A percentile compares a stretch with the other conserved stretches of the same genome.
Conservation (phyloP, 169 alveolate species). For the Cryptosporidium canis region DNA sequence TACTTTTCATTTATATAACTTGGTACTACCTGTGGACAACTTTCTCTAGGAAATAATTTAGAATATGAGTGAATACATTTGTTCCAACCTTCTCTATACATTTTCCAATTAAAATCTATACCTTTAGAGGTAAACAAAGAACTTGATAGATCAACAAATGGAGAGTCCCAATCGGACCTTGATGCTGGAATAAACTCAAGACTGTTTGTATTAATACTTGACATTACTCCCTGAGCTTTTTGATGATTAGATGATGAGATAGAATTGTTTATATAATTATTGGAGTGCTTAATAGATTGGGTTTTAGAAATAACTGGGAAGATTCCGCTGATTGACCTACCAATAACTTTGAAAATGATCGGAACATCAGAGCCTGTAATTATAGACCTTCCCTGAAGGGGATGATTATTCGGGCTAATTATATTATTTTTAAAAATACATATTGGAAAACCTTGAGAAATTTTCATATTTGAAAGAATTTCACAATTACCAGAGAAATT, state of each 20-base stretch:
- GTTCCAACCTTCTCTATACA: neutral
- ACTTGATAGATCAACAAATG: constrained; percentile 26
- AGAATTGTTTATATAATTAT: neutral
- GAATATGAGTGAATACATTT: constrained; percentile 4
- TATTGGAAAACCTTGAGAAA: constrained; percentile 14
- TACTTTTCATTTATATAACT: neutral
- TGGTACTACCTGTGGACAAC: neutral
- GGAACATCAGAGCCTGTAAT: constrained; percentile 50
- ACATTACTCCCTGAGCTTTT: neutral
- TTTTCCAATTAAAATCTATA: neutral
- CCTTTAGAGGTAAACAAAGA: neutral
- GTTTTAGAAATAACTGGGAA: constrained; percentile 27
- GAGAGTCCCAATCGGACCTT: constrained; percentile 45
- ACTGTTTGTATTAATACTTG: neutral
- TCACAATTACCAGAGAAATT: neutral
- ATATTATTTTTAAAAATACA: constrained; percentile 27
- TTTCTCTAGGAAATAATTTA: neutral
- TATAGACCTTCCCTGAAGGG: constrained; percentile 38
- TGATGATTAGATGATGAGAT: neutral
- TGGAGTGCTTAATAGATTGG: neutral
- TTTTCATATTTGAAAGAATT: neutral
- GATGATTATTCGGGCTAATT: constrained; percentile 12
- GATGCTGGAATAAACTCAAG: constrained; percentile 41
- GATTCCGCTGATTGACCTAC: neutral
- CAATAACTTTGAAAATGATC: neutral